phyloP scores from a whole-genome alignment of 176 grass and related monocot genomes.

The Bolboschoenus planiculmis region DNA sequence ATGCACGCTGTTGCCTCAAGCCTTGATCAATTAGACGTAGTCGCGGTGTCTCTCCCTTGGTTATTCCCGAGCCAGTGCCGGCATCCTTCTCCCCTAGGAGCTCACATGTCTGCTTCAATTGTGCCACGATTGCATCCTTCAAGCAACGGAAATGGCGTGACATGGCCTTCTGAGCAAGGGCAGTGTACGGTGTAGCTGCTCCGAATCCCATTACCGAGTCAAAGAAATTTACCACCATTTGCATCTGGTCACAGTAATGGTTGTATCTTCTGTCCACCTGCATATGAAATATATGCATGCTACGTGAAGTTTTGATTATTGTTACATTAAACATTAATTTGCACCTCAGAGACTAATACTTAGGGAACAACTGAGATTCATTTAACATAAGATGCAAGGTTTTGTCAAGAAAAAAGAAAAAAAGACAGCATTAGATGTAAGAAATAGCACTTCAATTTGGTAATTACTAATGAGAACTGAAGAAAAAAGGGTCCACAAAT shows the following conservation, averaged over 20 bases:
- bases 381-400: not conserved
- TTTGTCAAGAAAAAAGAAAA: not conserved
- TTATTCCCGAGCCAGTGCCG: constrained; percentile 60
- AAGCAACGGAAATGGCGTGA: constrained; percentile 98
- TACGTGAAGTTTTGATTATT: not conserved
- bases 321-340: not conserved
- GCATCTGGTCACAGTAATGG: constrained; percentile 99
- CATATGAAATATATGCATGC: not conserved
- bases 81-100: constrained; percentile 82
- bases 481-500: constrained; percentile 8
- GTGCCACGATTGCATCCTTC: constrained; percentile 75
- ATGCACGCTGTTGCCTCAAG: constrained; percentile 90
- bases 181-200: constrained; percentile 91
- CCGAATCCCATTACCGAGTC: constrained; percentile 98
- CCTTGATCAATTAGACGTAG: constrained; percentile 80
- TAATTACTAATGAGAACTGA: not conserved
- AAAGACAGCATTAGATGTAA: not conserved
- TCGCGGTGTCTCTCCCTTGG: constrained; percentile 91
- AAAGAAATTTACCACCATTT: constrained; percentile 99
- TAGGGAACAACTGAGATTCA: not conserved
- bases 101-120: constrained; percentile 69
- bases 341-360: not conserved
- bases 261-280: constrained; percentile 99
- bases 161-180: constrained; percentile 98
- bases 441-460: constrained; percentile 19